Base-by-base conservation (phyloP, 2,329 filamentous ascomycete species). In the Colletotrichum incanum region DNA sequence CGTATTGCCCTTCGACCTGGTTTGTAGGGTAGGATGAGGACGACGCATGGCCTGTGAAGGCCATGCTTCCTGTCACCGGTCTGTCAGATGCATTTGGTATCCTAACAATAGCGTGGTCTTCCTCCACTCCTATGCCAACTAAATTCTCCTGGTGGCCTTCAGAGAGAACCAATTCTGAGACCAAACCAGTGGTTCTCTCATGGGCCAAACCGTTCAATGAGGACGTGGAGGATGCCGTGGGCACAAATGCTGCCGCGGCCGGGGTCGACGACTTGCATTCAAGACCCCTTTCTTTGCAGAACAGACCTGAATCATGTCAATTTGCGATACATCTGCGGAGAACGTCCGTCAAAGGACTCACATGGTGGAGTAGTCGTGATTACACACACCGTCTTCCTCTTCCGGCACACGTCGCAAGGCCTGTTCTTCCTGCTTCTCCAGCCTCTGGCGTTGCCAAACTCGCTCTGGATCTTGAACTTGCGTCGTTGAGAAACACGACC, bases 381-480 rank as follows among this genome's bases (percentile, higher is more conserved):
- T 9, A 86, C 81, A 75, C 84, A 86, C n/a, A 83, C 85, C 52
- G 84, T 85, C 77, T 86, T 86, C 23, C 85, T 79, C 58, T 78
- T 78, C 11, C 84, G 82, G 73, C 85, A 86, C 14, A 80, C 79
- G 76, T 86, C 85, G 72, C 85, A 86, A 2, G 85, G 85, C 34
- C 84, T 80, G 68, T 84, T 84, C 77, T 86, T 86, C 69, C 84
- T 82, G 75, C 85, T 86, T 66, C 84, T 76, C 43, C 80, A 82
- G 74, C 81, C 78, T 61, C 83, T 77, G 26, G 83, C 79, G 55
- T 77, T 78, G 70, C 83, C 83, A 75, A 84, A 84, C 72, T 82
- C 81, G 76, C 82, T 84, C 70, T 83, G 81, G 62, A 84, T 81
- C 71, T 79, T 82, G 75, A 84, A 84, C 67, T 80, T 82, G 75